These are phyloP conservation scores for Phylloporus sp. DNA, from an alignment of 768 basidiomycete genomes.

Conservation along the genomic window DNA sequence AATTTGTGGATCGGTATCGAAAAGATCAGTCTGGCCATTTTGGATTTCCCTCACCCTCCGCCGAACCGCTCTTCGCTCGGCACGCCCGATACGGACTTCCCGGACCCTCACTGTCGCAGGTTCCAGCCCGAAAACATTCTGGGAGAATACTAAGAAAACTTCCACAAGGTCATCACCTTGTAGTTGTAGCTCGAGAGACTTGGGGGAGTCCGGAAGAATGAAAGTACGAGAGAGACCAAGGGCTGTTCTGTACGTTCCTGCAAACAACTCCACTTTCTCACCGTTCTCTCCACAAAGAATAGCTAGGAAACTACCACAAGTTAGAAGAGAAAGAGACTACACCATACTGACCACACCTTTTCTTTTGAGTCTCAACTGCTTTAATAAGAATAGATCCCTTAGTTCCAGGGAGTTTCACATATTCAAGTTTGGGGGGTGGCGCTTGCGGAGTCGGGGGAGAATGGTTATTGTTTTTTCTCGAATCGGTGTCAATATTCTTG, in stretches of 20 bases:
- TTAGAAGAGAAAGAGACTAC: background rate
- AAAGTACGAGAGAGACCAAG: slow-evolving; percentile 89
- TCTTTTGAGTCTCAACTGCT: slow-evolving; percentile 84
- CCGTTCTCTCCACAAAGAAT: slow-evolving; percentile 91
- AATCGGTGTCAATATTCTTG: slow-evolving; percentile 42
- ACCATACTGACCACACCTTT: slow-evolving; percentile 52
- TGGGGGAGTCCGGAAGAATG: slow-evolving; percentile 86
- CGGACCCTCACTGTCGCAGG: slow-evolving; percentile 93
- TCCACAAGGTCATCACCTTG: slow-evolving; percentile 93
- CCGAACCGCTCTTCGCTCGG: slow-evolving; percentile 80
- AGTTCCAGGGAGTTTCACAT: slow-evolving; percentile 89
- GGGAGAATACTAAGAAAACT: slow-evolving; percentile 85
- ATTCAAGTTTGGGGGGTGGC: slow-evolving; percentile 83
- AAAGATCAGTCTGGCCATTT: slow-evolving; percentile 42
- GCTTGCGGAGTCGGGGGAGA: slow-evolving; percentile 42
- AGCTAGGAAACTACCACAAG: slow-evolving; percentile 68
- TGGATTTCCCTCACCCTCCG: slow-evolving; percentile 71
- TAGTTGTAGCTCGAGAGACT: slow-evolving; percentile 80
- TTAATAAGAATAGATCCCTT: slow-evolving; percentile 82
- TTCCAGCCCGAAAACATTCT: slow-evolving; percentile 89
- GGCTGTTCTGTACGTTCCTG: slow-evolving; percentile 86
- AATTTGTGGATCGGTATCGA: slow-evolving; percentile 42
- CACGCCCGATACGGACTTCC: slow-evolving; percentile 86
- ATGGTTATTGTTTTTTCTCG: slow-evolving; percentile 30
- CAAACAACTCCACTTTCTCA: slow-evolving; percentile 91